Conservation (phyloP, 441 rosid genomes). For the Bocquillonia castaneifolia region DNA sequence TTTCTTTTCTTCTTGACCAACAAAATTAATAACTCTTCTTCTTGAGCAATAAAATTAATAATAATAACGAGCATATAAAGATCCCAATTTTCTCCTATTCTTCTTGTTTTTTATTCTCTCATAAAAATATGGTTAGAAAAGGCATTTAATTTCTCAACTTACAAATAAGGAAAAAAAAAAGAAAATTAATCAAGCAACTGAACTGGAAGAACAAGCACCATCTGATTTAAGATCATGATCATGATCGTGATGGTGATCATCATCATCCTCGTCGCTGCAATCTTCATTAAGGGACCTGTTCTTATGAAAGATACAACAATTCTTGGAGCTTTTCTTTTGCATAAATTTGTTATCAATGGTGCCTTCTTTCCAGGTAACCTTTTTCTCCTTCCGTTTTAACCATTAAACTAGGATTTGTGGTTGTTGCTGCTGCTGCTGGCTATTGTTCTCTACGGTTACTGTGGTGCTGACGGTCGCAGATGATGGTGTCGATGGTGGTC, state of each 20-base stretch:
- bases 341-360: constrained; percentile 91
- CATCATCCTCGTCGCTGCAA: constrained; percentile 56
- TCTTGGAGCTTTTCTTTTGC: constrained; percentile 95
- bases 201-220: constrained; percentile 28
- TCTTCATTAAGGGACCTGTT: constrained; percentile 85
- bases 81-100: too few species aligned
- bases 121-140: too few species aligned
- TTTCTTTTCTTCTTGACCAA: too few species aligned
- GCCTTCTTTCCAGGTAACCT: constrained; percentile 87
- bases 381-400: constrained; percentile 72
- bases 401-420: constrained; percentile 58
- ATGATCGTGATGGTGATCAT: constrained; percentile 17
- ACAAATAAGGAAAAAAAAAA: neutral
- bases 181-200: neutral
- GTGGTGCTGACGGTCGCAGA: constrained; percentile 43
- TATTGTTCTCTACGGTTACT: constrained; percentile 40
- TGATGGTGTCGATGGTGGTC: constrained; percentile 31
- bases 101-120: too few species aligned
- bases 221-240: constrained; percentile 30
- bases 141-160: too few species aligned
- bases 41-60: too few species aligned
- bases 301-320: constrained; percentile 93
- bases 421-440: constrained; percentile 29
- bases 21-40: too few species aligned
- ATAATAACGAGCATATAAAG: too few species aligned